Conservation (phyloP, 345 rosid genomes). For the Eucalyptus polybractea region DNA sequence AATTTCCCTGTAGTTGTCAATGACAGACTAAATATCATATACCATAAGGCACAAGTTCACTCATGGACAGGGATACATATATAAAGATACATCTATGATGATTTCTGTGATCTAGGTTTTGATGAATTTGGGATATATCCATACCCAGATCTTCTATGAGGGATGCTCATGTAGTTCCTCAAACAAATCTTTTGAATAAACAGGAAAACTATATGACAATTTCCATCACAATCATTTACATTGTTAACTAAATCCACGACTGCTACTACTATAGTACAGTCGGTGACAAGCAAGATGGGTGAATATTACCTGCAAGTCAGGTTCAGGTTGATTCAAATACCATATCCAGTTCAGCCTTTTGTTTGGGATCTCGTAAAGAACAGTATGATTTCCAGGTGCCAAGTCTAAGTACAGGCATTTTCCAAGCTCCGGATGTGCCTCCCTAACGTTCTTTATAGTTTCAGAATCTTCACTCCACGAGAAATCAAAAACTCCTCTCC, state of each 20-base stretch:
- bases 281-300: neutral
- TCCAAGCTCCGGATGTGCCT: conserved; percentile 47
- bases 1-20: conserved; percentile 27
- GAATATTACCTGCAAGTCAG: conserved; percentile 35
- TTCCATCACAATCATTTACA: neutral
- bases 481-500: conserved; percentile 72
- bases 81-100: neutral
- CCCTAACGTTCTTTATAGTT: conserved; percentile 18
- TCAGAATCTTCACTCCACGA: conserved; percentile 37
- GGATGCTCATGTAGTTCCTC: neutral
- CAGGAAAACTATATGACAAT: neutral
- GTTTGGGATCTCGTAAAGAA: conserved; percentile 41
- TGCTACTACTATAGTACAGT: neutral
- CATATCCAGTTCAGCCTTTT: conserved; percentile 66
- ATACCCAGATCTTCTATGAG: neutral
- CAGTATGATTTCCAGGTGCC: conserved; percentile 26
- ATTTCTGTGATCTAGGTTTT: neutral
- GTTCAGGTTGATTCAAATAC: conserved; percentile 68
- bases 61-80: neutral
- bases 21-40: neutral
- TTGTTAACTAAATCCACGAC: neutral
- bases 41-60: neutral
- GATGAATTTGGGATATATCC: neutral
- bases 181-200: neutral
- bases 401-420: conserved; percentile 50